Percentiles rank a stretch among this genome's conserved stretches.
Conservation (phyloP, 768 basidiomycete species). For the Boletus rubropictus region DNA sequence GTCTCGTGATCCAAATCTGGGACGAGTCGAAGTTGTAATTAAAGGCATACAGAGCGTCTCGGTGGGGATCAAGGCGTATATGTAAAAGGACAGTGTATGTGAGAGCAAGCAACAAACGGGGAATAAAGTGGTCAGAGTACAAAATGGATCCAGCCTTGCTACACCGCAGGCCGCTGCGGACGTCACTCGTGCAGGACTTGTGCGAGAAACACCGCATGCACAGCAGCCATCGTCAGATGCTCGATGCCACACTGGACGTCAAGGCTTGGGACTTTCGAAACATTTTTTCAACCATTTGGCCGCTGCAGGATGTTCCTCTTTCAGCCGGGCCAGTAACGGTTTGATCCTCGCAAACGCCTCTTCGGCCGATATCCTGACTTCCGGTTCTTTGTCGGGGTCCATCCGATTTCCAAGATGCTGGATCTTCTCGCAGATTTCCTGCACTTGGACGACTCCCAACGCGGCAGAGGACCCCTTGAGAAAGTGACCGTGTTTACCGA, state of each 20-base stretch:
- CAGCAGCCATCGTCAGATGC: slow-evolving; percentile 8
- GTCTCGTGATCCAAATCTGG: slow-evolving; percentile 8
- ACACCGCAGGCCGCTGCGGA: slow-evolving; percentile 13
- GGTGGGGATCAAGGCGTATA: slow-evolving; percentile 21
- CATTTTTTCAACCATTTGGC: slow-evolving; percentile 57
- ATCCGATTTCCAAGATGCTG: slow-evolving; percentile 70
- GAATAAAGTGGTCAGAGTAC: slow-evolving; percentile 20
- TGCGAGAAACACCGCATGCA: slow-evolving; percentile 9
- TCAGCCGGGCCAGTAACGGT: slow-evolving; percentile 51
- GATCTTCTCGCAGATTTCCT: slow-evolving; percentile 82
- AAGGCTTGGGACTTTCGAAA: slow-evolving; percentile 2
- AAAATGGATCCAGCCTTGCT: slow-evolving; percentile 19
- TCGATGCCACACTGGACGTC: slow-evolving; percentile 2
- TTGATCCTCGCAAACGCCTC: slow-evolving; percentile 58
- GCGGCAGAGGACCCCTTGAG: slow-evolving; percentile 97
- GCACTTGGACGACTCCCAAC: slow-evolving; percentile 77
- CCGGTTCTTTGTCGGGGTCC: slow-evolving; percentile 50
- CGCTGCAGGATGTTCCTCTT: slow-evolving; percentile 64
- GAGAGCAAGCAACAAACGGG: slow-evolving; percentile 16
- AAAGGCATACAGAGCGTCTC: slow-evolving; percentile 22
- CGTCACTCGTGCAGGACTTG: slow-evolving; percentile 8
- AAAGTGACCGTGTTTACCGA: slow-evolving; percentile 84
- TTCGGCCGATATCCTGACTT: slow-evolving; percentile 37
- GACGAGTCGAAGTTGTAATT: slow-evolving; percentile 17
- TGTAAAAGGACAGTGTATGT: slow-evolving; percentile 15